Percentiles rank a stretch among this genome's conserved stretches.
These are phyloP conservation scores for Monosporascus sp. DNA, from an alignment of 2,329 filamentous ascomycete genomes.

Conservation along the genomic window DNA sequence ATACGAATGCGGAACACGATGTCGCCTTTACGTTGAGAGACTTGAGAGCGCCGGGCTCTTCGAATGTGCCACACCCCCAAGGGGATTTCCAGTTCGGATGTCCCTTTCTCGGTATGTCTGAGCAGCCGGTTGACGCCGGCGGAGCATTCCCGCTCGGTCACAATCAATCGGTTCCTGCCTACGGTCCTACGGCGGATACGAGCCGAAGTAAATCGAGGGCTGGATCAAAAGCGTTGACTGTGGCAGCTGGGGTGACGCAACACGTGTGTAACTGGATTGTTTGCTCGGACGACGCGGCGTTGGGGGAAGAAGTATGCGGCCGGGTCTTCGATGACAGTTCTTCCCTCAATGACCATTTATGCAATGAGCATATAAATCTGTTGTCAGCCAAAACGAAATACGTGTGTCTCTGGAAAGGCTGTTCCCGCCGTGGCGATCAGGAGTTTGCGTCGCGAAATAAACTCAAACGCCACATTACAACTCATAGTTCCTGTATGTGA, in stretches of 20 bases:
- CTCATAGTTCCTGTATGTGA: conserved; percentile 26
- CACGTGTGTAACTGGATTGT: conserved; percentile 21
- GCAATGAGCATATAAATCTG: conserved; percentile 16
- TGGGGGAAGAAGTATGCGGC: conserved; percentile 15
- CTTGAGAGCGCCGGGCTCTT: conserved; percentile 16
- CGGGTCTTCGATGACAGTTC: conserved; percentile 14
- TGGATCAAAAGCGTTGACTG: neutral
- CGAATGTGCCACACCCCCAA: conserved; percentile 7
- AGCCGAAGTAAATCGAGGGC: neutral
- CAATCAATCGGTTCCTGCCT: neutral
- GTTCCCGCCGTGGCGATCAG: conserved; percentile 18
- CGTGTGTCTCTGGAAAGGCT: conserved; percentile 25
- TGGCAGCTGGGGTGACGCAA: neutral
- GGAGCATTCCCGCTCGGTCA: conserved; percentile 5
- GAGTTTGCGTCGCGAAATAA: conserved; percentile 26
- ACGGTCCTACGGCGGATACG: neutral
- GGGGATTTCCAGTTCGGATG: conserved; percentile 10
- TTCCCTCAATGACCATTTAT: conserved; percentile 22
- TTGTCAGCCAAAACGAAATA: conserved; percentile 22
- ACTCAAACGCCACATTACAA: conserved; percentile 24
- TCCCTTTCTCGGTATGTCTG: conserved; percentile 5
- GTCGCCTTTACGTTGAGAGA: conserved; percentile 22
- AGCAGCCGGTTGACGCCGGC: conserved; percentile 5
- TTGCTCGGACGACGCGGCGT: conserved; percentile 3
- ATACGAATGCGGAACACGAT: conserved; percentile 25